A percentile compares a stretch with the other conserved stretches of the same genome.
Conservation (phyloP, 805 yeast genomes). For the Schizosaccharomyces osmophilus region DNA sequence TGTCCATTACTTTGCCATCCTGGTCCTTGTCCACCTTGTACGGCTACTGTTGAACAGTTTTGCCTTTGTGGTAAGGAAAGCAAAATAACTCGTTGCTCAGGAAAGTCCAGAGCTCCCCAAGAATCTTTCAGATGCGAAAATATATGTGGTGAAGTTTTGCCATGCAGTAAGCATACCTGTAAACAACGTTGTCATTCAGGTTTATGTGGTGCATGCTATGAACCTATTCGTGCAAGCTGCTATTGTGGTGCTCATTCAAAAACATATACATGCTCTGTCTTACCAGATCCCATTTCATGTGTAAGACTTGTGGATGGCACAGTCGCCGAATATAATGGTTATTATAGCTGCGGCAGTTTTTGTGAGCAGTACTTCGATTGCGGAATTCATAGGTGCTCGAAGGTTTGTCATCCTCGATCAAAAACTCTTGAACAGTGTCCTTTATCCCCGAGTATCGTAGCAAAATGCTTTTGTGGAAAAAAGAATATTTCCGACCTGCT, state of each 20-base stretch:
- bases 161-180: conserved; percentile 55
- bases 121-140: conserved; percentile 28
- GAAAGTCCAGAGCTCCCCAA: conserved; percentile 10
- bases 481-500: conserved; percentile 20
- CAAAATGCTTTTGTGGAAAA: conserved; percentile 63
- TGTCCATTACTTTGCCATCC: conserved; percentile 67
- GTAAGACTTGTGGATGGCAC: conserved; percentile 9
- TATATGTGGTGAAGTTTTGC: conserved; percentile 34
- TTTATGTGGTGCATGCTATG: conserved; percentile 51
- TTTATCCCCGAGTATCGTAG: conserved; percentile 31
- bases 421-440: conserved; percentile 28
- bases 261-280: conserved; percentile 21
- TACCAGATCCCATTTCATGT: conserved; percentile 4
- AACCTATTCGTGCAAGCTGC: conserved; percentile 26
- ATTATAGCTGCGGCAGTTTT: conserved; percentile 22
- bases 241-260: conserved; percentile 46
- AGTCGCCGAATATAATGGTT: conserved; percentile 24
- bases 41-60: conserved; percentile 46
- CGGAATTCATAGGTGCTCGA: conserved; percentile 28
- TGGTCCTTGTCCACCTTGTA: conserved; percentile 65
- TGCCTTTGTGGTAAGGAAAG: conserved; percentile 53
- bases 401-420: conserved; percentile 29
- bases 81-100: conserved; percentile 48
- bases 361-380: conserved; percentile 34
- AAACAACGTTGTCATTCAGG: conserved; percentile 47